Base-by-base conservation (phyloP, 2,329 filamentous ascomycete species). In the Penicillium concentricum region DNA sequence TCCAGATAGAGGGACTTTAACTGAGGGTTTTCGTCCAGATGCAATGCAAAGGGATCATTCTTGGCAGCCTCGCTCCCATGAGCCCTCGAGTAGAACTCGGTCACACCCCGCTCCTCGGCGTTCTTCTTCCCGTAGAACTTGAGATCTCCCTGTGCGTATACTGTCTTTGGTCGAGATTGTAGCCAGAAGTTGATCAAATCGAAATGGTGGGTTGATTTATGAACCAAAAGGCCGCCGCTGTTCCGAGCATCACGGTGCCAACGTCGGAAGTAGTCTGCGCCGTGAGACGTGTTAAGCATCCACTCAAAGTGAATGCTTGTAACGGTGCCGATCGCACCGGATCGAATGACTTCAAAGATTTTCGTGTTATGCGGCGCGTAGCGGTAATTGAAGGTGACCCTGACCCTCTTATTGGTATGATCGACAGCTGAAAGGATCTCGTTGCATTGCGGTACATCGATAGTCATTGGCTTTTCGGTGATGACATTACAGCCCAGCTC, bases 391-490 rank as follows among this genome's bases (percentile, higher is more conserved):
- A 87, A 87, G 0, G 82, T 82, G 0, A 87, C 84, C 16, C 84
- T 78, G 4, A 86, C 77, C 38, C 78, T 76, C 13, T 72, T 69
- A 3, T 75, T 74, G 0, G 81, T 83, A 18, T 78, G 73, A 49
- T 81, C 76, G 16, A 83, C 83, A 13, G 82, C 80, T 59, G 78
- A 76, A 60, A 85, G 78, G 56, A 87, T 86, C 48, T 78, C 75
- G 7, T 71, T 74, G 69, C 82, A 85, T 2, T 82, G 78, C 2
- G 78, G 75, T 0, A 77, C 81, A 63, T 87, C 83, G 62, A 86
- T 82, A 0, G 84, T 87, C 84, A 87, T 86, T 5, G 84, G 84
- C 68, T 87, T 87, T 65, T 87, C 84, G 0, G 82, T 86, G n/a
- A 87, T 76, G 0, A 85, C 84, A 58, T 82, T 79, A 63, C 83